Base-by-base conservation (phyloP, 441 rosid species). In the Geranium incanum region DNA sequence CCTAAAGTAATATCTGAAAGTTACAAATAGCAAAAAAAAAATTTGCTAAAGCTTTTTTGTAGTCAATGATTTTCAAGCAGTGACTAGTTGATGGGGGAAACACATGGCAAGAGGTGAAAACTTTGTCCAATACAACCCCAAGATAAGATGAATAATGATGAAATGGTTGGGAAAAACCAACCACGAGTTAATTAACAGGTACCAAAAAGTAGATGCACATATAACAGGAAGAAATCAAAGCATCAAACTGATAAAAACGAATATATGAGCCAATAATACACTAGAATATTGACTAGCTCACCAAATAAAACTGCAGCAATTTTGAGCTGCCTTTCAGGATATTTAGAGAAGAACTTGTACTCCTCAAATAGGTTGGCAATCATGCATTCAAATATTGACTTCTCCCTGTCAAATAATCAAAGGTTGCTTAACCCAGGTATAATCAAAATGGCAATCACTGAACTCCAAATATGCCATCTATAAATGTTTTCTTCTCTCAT, bases 291-390 rank as follows among this genome's bases (percentile, higher is more conserved):
- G 33, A 9, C 28, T 0, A 7, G 65, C 98, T 86, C 81, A 95
- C 99, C 99, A 79, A 95, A 89, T 68, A 95, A 92, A 72, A 95
- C 82, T 43, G 99, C 95, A 66, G 99, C 96, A 75, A 89, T 88
- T 85, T 83, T 93, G 55, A 95, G 91, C 81, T 95, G 97, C 78
- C 90, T 86, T 81, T 95, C 99, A 5, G 99, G 98, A 84, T 93
- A 95, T 79, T 92, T 93, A 63, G 95, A 95, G 75, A 95, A 95
- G 82, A 93, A 95, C 13, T 84, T 90, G 81, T 95, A 93, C 77
- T 95, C 99, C 83, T 95, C 99, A 57, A 95, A 92, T 63, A 95
- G 88, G 84, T 95, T 93, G 37, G 81, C 97, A 82, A 95, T 91
- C 97, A 93, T 93, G 87, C 98, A 95, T 28, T 91, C 97, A 80